Evolutionary conservation across 176 grass and related monocot genomes (phyloP).

Genomic region (Luzula sylvatica): DNA sequence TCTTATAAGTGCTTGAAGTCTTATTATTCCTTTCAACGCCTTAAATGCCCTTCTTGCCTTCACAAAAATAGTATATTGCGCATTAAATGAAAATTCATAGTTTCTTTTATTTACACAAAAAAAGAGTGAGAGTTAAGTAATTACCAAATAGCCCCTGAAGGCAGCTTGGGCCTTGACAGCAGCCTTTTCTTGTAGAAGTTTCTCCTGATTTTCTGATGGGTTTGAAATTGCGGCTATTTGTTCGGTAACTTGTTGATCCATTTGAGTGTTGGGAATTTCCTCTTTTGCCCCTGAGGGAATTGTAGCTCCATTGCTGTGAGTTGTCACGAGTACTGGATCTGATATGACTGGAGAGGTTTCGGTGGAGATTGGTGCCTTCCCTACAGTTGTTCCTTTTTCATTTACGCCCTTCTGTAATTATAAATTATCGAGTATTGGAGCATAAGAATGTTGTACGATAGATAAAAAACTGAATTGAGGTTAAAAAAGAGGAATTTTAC

Average conservation of each 20-base stretch:
- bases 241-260: conserved; percentile 8
- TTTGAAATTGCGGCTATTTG: conserved; percentile 22
- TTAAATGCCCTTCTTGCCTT: conserved; percentile 86
- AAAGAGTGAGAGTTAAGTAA: background rate
- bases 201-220: conserved; percentile 23
- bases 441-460: background rate
- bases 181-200: conserved; percentile 56
- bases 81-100: too few relatives aligned
- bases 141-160: conserved; percentile 92
- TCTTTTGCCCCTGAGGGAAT: conserved; percentile 20
- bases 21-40: conserved; percentile 88
- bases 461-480: background rate
- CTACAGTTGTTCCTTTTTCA: conserved; percentile 34
- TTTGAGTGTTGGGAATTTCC: conserved; percentile 20
- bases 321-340: conserved; percentile 54
- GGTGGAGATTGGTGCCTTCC: conserved; percentile 29
- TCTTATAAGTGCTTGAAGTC: conserved; percentile 80
- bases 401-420: conserved; percentile 36
- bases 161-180: conserved; percentile 80
- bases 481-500: conserved; percentile 9
- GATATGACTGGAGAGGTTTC: conserved; percentile 63
- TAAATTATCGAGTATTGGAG: conserved; percentile 15
- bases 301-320: conserved; percentile 26
- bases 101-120: too few relatives aligned
- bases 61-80: conserved; percentile 15